phyloP scores from a whole-genome alignment of 208 protist species.

The Entamoeba histolytica region DNA sequence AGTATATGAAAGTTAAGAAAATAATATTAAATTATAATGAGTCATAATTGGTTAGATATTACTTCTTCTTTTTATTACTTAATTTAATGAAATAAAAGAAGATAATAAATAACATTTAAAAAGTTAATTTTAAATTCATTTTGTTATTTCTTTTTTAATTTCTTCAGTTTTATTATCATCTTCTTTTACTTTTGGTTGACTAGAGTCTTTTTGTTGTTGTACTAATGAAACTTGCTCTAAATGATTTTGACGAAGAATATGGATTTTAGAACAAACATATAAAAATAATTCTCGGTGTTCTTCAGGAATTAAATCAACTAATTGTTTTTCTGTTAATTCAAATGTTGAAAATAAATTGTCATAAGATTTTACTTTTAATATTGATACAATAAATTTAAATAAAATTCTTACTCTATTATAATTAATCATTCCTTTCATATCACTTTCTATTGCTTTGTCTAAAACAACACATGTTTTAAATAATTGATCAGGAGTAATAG shows the following conservation, averaged over 20 bases:
- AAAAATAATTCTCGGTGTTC: neutral
- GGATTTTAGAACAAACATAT: neutral
- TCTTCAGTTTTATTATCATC: too few relatives aligned
- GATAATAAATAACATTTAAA: too few relatives aligned
- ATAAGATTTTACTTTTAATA: neutral
- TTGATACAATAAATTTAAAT: neutral
- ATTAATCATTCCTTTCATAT: neutral
- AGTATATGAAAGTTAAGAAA: too few relatives aligned
- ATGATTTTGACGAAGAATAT: neutral
- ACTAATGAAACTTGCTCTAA: too few relatives aligned
- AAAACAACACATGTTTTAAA: neutral
- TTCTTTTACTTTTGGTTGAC: too few relatives aligned
- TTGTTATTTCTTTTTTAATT: too few relatives aligned
- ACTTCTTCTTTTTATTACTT: too few relatives aligned
- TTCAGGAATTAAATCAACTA: neutral
- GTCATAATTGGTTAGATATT: too few relatives aligned
- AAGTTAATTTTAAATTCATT: too few relatives aligned
- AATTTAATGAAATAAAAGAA: too few relatives aligned
- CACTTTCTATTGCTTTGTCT: neutral
- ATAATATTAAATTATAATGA: too few relatives aligned
- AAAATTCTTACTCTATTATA: neutral
- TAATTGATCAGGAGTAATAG: neutral
- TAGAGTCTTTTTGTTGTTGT: too few relatives aligned
- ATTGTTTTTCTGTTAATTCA: neutral
- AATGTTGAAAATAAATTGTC: neutral